phyloP scores from a whole-genome alignment of 345 rosid species.

The Eucalyptus dawsonii region DNA sequence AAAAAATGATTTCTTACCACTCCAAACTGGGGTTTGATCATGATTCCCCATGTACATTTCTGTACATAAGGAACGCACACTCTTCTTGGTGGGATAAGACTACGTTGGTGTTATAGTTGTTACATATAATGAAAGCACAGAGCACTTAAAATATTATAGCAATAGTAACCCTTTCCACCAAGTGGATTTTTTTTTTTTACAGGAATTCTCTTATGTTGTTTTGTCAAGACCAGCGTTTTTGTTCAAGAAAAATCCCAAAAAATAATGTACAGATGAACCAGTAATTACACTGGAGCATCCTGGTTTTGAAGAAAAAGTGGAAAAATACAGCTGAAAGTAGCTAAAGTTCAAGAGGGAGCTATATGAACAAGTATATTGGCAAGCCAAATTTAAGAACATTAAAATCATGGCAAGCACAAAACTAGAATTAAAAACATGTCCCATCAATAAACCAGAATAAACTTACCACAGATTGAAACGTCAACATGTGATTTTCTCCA shows the following conservation, averaged over 20 bases:
- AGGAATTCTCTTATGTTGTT: background rate
- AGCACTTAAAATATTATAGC: background rate
- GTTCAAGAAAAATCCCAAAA: background rate
- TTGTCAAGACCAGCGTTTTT: background rate
- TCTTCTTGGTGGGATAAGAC: background rate
- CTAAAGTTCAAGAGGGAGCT: background rate
- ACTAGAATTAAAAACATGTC: background rate
- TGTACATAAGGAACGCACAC: background rate
- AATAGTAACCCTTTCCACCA: background rate
- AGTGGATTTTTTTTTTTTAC: background rate
- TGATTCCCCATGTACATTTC: background rate
- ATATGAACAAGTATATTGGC: background rate
- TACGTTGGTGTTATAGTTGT: background rate
- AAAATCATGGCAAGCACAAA: background rate
- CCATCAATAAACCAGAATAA: background rate
- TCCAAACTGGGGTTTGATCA: background rate
- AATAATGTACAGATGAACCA: background rate
- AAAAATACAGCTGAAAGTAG: background rate
- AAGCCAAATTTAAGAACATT: background rate
- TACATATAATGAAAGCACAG: background rate
- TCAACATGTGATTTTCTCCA: conserved; percentile 13
- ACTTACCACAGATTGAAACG: conserved; percentile 15
- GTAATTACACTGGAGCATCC: background rate
- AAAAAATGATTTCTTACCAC: background rate
- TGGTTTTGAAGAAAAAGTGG: background rate